Evolutionary conservation across 352 stramenopile genomes (phyloP).

Genomic region (Halophytophthora polymorphica): DNA sequence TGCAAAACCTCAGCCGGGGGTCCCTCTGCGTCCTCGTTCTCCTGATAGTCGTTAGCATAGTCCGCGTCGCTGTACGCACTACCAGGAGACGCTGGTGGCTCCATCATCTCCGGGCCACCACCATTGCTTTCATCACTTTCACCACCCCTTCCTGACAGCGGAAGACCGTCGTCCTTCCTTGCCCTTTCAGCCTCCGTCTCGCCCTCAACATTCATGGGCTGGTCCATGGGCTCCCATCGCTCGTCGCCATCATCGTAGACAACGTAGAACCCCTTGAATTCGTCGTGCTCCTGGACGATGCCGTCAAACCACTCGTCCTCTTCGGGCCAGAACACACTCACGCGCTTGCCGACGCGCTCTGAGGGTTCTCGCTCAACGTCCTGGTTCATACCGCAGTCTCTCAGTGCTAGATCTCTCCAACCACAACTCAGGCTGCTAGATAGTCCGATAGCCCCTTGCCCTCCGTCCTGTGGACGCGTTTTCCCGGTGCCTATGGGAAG

Average conservation of each 20-base stretch:
- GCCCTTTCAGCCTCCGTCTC: slow-evolving; percentile 8
- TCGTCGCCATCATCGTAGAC: slow-evolving; percentile 83
- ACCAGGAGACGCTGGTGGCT: slow-evolving; percentile 39
- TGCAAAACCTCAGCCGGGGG: slow-evolving; percentile 11
- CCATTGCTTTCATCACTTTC: neutral
- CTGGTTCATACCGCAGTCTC: slow-evolving; percentile 8
- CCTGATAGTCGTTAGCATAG: slow-evolving; percentile 12
- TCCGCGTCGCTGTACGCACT: slow-evolving; percentile 22
- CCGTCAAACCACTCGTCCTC: slow-evolving; percentile 76
- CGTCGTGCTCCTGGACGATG: slow-evolving; percentile 36
- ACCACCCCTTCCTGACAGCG: neutral
- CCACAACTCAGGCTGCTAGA: too few species aligned
- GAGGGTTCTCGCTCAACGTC: neutral
- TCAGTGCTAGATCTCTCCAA: slow-evolving; percentile 7
- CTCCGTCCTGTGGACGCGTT: too few species aligned
- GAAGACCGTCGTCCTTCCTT: slow-evolving; percentile 9
- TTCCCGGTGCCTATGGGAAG: too few species aligned
- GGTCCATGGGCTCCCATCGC: slow-evolving; percentile 48
- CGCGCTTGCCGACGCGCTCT: slow-evolving; percentile 51
- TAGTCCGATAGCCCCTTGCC: too few species aligned
- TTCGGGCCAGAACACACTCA: slow-evolving; percentile 70
- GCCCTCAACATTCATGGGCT: slow-evolving; percentile 44
- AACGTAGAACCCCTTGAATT: slow-evolving; percentile 52
- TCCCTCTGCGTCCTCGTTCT: slow-evolving; percentile 16
- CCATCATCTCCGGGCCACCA: slow-evolving; percentile 28